Evolutionary conservation across 148 eudicot genomes (phyloP).

Genomic region (Simmondsia chinensis): DNA sequence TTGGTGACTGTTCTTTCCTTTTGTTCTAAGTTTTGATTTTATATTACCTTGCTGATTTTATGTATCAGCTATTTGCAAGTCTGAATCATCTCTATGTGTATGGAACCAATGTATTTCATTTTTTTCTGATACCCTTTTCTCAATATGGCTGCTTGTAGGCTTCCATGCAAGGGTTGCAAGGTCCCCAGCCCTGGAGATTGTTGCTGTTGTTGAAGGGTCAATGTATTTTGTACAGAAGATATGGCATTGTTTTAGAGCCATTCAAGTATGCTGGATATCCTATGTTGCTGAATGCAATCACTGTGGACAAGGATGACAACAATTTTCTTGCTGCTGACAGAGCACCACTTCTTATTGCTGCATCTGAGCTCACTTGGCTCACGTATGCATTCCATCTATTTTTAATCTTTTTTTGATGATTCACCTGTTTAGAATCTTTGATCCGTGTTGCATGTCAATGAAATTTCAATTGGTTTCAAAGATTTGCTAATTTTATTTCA

Average conservation of each 20-base stretch:
- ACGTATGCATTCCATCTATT: constrained; percentile 38
- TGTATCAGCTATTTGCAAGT: too few relatives aligned
- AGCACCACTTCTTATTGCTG: constrained; percentile 88
- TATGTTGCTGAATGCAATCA: constrained; percentile 88
- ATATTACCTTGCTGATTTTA: too few relatives aligned
- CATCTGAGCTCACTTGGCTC: constrained; percentile 95
- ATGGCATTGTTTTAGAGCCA: constrained; percentile 87
- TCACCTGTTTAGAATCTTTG: too few relatives aligned
- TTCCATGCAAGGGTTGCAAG: constrained; percentile 98
- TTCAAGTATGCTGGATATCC: constrained; percentile 99
- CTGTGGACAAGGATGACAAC: constrained; percentile 86
- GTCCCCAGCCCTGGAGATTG: constrained; percentile 95
- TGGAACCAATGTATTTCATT: too few relatives aligned
- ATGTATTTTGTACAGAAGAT: constrained; percentile 82
- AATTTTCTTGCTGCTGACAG: constrained; percentile 87
- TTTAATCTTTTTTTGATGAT: background rate
- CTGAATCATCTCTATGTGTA: too few relatives aligned
- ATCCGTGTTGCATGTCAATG: too few relatives aligned
- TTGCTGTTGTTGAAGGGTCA: constrained; percentile 92
- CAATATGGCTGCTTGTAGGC: constrained; percentile 47
- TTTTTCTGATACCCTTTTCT: constrained; percentile 10
- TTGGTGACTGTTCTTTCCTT: too few relatives aligned
- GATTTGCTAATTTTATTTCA: too few relatives aligned
- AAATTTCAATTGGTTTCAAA: too few relatives aligned
- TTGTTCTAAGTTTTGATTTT: too few relatives aligned